These are phyloP conservation scores for Leccinum sublutescens DNA, from an alignment of 768 basidiomycete genomes.

Conservation along the genomic window DNA sequence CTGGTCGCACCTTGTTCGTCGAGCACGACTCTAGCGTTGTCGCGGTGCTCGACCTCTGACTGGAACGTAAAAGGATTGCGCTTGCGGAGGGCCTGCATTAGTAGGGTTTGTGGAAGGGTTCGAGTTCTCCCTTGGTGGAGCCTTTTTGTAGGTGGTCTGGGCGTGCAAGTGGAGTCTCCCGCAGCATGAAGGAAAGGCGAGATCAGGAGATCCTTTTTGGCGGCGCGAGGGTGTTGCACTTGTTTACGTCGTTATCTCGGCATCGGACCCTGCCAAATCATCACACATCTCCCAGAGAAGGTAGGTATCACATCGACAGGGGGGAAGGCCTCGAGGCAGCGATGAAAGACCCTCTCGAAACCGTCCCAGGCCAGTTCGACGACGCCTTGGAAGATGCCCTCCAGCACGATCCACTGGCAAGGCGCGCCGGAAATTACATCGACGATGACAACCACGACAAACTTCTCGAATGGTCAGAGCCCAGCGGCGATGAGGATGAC, in stretches of 20 bases:
- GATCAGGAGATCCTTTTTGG: constrained; percentile 1
- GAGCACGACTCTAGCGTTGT: constrained; percentile 35
- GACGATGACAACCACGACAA: constrained; percentile 34
- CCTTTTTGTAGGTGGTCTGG: constrained; percentile 10
- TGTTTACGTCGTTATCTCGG: constrained; percentile 14
- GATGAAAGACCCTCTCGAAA: constrained; percentile 16
- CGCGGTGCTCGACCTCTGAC: constrained; percentile 29
- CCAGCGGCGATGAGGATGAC: constrained; percentile 27
- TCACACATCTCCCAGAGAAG: neutral
- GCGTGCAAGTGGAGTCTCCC: constrained; percentile 2
- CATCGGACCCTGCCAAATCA: neutral
- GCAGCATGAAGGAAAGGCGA: neutral
- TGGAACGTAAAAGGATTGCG: constrained; percentile 44
- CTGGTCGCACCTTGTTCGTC: constrained; percentile 50
- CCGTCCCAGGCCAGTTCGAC: constrained; percentile 60
- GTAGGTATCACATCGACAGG: neutral
- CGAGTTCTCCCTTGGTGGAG: neutral
- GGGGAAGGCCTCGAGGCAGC: constrained; percentile 13
- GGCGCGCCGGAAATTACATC: constrained; percentile 41
- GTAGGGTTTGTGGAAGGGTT: neutral
- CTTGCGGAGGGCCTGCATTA: constrained; percentile 38
- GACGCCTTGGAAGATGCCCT: constrained; percentile 46
- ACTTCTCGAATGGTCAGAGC: constrained; percentile 31
- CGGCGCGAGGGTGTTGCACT: constrained; percentile 18
- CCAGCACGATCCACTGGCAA: constrained; percentile 3